Conservation (phyloP, 805 yeast genomes). For the Metschnikowia continentalis region DNA sequence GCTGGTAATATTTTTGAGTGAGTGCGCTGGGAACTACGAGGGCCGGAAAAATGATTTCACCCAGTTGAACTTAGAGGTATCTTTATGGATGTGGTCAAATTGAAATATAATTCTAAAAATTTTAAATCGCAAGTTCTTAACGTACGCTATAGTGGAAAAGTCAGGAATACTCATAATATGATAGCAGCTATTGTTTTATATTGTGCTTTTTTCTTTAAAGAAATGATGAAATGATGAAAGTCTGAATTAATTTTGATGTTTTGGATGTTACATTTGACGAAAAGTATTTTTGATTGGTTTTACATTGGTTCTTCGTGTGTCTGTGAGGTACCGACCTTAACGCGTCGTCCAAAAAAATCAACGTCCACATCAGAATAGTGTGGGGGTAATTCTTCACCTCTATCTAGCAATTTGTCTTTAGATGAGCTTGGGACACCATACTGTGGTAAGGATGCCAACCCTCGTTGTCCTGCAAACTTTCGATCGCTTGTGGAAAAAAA, state of each 20-base stretch:
- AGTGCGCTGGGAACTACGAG: no score
- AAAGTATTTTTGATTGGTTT: background rate
- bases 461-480: constrained; percentile 35
- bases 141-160: no score
- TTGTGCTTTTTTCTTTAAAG: no score
- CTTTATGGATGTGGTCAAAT: no score
- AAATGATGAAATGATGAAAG: no score
- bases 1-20: no score
- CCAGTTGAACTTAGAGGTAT: no score
- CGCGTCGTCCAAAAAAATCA: constrained; percentile 52
- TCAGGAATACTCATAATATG: no score
- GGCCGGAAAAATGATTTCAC: no score
- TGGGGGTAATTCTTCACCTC: constrained; percentile 73
- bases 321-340: constrained; percentile 19
- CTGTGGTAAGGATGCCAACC: constrained; percentile 37
- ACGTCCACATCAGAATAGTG: constrained; percentile 59
- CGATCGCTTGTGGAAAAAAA: constrained; percentile 48
- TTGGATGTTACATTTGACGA: background rate
- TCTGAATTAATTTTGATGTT: background rate
- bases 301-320: background rate
- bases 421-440: constrained; percentile 23
- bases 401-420: constrained; percentile 57
- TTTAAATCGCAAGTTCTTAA: no score
- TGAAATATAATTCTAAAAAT: no score
- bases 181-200: no score